Percentiles rank a stretch among this genome's conserved stretches.
Evolutionary conservation across 495 filamentous ascomycete species (phyloP).

Genomic region (Astrothelium macrocarpum): DNA sequence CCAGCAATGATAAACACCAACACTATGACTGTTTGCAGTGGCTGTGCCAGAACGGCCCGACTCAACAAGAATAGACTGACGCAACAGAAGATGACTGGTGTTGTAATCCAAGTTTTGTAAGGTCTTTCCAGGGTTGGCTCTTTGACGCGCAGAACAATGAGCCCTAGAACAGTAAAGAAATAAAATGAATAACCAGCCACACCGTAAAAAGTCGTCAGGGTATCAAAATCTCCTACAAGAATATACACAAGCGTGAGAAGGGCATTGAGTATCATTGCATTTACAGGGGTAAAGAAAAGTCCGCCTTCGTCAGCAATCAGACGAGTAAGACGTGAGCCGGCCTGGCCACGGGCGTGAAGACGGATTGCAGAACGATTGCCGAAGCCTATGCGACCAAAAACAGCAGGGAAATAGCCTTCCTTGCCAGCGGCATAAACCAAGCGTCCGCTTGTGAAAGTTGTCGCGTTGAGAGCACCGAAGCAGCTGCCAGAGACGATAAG

Average conservation of each 20-base stretch:
- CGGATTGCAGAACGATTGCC: conserved; percentile 23
- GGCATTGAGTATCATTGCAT: conserved; percentile 76
- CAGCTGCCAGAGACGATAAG: conserved; percentile 78
- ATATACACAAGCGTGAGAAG: conserved; percentile 65
- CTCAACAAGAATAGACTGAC: conserved; percentile 87
- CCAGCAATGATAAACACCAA: conserved; percentile 73
- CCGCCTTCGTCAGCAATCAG: conserved; percentile 32
- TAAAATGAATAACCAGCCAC: conserved; percentile 96
- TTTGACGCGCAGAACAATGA: conserved; percentile 81
- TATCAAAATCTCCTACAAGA: conserved; percentile 77
- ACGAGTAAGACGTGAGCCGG: conserved; percentile 16
- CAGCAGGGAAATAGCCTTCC: conserved; percentile 79
- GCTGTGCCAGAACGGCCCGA: conserved; percentile 77
- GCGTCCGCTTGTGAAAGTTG: conserved; percentile 86
- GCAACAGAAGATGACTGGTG: conserved; percentile 96
- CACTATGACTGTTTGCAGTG: conserved; percentile 80
- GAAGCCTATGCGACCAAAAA: conserved; percentile 78
- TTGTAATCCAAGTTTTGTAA: conserved; percentile 91
- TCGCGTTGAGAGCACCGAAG: conserved; percentile 83
- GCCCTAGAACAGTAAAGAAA: conserved; percentile 85
- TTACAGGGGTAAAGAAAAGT: conserved; percentile 74
- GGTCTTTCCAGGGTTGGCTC: conserved; percentile 83
- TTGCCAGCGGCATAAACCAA: conserved; percentile 91
- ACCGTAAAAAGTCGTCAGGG: conserved; percentile 90
- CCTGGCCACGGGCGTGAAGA: conserved; percentile 18